These are phyloP conservation scores for Akanthomyces uredinophilus DNA, from an alignment of 2,329 filamentous ascomycete genomes.

Conservation along the genomic window DNA sequence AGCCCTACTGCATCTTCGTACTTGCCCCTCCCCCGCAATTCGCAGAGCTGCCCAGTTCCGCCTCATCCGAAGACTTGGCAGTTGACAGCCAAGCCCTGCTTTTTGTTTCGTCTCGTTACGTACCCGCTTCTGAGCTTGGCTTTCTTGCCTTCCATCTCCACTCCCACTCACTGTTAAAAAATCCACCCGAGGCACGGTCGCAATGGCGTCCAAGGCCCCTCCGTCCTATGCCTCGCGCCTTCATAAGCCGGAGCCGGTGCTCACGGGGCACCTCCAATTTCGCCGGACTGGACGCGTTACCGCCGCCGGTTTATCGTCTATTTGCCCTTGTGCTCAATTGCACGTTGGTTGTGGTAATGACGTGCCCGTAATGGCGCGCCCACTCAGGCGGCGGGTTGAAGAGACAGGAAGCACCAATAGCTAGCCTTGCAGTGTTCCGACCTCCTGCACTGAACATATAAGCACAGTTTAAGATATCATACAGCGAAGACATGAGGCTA, in stretches of 20 bases:
- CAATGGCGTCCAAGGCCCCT: too few relatives aligned
- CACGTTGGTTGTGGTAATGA: conserved; percentile 29
- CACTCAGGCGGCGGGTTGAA: conserved; percentile 48
- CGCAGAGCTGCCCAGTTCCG: background rate
- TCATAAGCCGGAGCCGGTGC: conserved; percentile 16
- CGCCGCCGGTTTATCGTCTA: conserved; percentile 17
- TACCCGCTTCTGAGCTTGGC: background rate
- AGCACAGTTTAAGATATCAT: too few relatives aligned
- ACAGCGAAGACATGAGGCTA: too few relatives aligned
- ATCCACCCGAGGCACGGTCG: background rate
- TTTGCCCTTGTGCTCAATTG: conserved; percentile 29
- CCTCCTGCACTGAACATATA: conserved; percentile 37
- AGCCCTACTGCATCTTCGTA: background rate
- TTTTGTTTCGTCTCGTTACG: background rate
- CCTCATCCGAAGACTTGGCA: conserved; percentile 1
- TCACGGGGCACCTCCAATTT: conserved; percentile 7
- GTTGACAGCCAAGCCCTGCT: background rate
- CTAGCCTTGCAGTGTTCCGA: conserved; percentile 34
- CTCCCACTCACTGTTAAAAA: conserved; percentile 12
- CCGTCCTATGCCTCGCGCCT: background rate
- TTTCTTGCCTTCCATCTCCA: background rate
- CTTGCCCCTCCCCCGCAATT: conserved; percentile 1
- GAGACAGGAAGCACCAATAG: conserved; percentile 46
- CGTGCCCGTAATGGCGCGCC: conserved; percentile 20
- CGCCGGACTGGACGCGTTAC: background rate